Base-by-base conservation (phyloP, 768 basidiomycete species). In the Collybia sordida region DNA sequence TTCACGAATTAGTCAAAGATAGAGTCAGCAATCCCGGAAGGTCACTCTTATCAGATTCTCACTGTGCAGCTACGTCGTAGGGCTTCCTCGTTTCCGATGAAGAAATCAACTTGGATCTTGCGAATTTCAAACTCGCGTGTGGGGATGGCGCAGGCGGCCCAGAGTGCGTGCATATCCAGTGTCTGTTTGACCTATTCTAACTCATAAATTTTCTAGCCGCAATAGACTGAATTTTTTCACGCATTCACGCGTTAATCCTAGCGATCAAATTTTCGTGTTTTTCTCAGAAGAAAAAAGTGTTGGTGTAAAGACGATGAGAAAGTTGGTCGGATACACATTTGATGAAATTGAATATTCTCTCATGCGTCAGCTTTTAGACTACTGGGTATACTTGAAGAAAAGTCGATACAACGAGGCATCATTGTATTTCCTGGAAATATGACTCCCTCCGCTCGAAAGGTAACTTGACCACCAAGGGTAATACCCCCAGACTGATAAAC, bases 211-310 rank as follows among this genome's bases (percentile, higher is more conserved):
- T 36, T 25, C 51, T 55, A 98, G 96, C 68, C 93, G 94, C 55
- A 82, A 79, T 59, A 84, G 85, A 56, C 80, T 99, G 60, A 92
- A 92, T 66, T 98, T 98, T 76, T 92, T 86, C 68, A 93, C 93
- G 9, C 85, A 88, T 56, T 82, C 83, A 14, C 73, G 74, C 51
- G 71, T 74, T 11, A 86, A 89, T 57, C 74, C 82, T 21, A 68
- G 71, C 7, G 86, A 93, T 59, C 88, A 90, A 67, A 91, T 99
- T 60, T 98, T 91, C 59, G 76, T 98, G 17, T 98, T 90, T 67
- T 99, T 96, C 70, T 86, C 93, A n/a, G 93, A 95, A 40, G 97
- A 98, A 69, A 82, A 76, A 67, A 93, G 91, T 61, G 97, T 98
- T 6, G 92, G 94, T 51, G 93, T 98, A 38, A 96, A 97, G 70